Evolutionary conservation across 257 asterid genomes (phyloP).

Genomic region (Solanum clarkiae): DNA sequence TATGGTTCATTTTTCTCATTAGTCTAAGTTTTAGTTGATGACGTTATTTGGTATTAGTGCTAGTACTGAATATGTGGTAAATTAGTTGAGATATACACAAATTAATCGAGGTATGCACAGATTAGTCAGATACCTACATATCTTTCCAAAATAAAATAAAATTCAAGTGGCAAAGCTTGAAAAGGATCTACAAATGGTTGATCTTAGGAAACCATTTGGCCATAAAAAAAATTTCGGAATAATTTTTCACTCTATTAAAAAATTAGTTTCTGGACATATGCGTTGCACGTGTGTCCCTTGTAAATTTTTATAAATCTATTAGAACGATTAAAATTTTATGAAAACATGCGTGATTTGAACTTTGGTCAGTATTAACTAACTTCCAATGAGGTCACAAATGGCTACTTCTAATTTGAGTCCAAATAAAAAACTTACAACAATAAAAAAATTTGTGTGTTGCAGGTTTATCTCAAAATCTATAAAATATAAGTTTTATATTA

Average conservation of each 20-base stretch:
- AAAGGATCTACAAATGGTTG: background rate
- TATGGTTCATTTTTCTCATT: background rate
- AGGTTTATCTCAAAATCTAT: too few species aligned
- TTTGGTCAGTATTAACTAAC: too few species aligned
- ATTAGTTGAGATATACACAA: background rate
- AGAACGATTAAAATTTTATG: too few species aligned
- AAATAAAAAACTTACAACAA: too few species aligned
- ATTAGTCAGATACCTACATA: background rate
- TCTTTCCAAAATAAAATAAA: background rate
- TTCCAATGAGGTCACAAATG: too few species aligned
- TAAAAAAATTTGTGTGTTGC: too few species aligned
- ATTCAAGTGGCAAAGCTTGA: background rate
- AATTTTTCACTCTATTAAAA: background rate
- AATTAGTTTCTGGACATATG: background rate
- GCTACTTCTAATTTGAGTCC: too few species aligned
- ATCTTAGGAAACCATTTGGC: background rate
- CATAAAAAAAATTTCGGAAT: background rate
- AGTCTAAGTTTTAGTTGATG: background rate
- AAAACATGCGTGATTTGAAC: too few species aligned
- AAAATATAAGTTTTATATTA: too few species aligned
- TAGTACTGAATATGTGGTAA: background rate
- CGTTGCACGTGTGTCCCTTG: too few species aligned
- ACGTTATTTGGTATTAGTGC: background rate
- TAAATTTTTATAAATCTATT: too few species aligned
- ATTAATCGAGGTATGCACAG: background rate